Base-by-base conservation (phyloP, 345 rosid species). In the Eucalyptus polyanthemos region DNA sequence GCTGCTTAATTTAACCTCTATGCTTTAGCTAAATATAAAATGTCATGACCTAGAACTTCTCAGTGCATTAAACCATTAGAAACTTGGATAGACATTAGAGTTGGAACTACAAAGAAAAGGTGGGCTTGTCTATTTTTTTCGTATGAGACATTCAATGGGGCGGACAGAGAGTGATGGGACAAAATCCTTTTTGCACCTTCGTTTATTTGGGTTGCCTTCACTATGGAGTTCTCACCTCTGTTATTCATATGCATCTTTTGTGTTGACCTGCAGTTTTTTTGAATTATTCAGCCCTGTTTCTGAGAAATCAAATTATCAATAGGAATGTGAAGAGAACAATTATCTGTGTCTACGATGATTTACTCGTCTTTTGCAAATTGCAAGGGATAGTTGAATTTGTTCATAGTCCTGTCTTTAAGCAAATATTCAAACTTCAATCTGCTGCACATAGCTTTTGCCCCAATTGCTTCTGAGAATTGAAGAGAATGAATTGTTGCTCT, bases 1-100 rank as follows among this genome's bases (percentile, higher is more conserved):
- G 97, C 90, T 90, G 80, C 88, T 91, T 80, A 47, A 17, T 13
- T 42, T 11, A 69, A 76, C 45, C 83, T 76, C 47, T 76, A 21
- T 76, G 47, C 83, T 21, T 76, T 76, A 40, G 83, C 40, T 11
- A 21, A 69, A 76, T 40, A 37, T 76, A 76, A 76, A 76, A 11
- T 76, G 83, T 42, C 15, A 11, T 21, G 83, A 76, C 83, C 16
- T 76, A 40, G 47, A 76, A 76, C 47, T 40, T 76, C 47, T 76
- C 47, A 76, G 27, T 76, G 47, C 29, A 21, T 76, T 40, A 76
- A 76, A 40, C 29, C 83, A 40, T 37, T 76, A 76, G 29, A 76
- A 76, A 76, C 45, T 76, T 40, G 47, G 83, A 40, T 37, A 40
- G 16, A 37, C 83, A 76, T 76, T 76, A 24, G 83, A 21, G 83